Conservation (phyloP, 106 monocot species). For the Dioscorea alata region DNA sequence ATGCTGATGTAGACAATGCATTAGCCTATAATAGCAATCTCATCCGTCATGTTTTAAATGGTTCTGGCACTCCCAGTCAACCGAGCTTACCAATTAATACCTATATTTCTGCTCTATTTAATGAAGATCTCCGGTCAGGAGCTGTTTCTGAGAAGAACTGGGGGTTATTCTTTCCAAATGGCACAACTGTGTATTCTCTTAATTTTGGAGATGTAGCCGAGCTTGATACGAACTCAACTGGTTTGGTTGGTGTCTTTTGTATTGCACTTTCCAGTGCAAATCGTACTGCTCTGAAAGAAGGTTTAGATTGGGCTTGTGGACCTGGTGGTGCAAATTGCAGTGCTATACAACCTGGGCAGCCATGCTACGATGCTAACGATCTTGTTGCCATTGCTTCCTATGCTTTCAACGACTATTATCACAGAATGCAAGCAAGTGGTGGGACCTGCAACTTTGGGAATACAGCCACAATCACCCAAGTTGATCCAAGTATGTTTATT, state of each 20-base stretch:
- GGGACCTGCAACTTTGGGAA: conserved; percentile 66
- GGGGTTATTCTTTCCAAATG: conserved; percentile 72
- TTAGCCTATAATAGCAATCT: conserved; percentile 79
- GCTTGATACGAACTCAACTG: conserved; percentile 16
- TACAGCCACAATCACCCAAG: conserved; percentile 48
- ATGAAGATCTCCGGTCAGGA: conserved; percentile 57
- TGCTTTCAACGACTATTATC: conserved; percentile 71
- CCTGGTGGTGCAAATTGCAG: conserved; percentile 73
- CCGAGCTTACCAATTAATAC: conserved; percentile 34
- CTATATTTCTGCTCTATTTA: conserved; percentile 77
- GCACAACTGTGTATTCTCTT: conserved; percentile 50
- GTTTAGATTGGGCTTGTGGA: conserved; percentile 93
- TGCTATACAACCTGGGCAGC: conserved; percentile 73
- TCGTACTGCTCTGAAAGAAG: conserved; percentile 40
- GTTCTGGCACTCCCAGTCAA: conserved; percentile 62
- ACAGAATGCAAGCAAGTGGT: conserved; percentile 50
- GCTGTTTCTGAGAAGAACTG: conserved; percentile 65
- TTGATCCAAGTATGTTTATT: conserved; percentile 56
- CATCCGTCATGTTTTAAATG: conserved; percentile 53
- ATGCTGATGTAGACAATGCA: conserved; percentile 77
- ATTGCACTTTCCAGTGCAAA: conserved; percentile 65
- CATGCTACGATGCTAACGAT: conserved; percentile 57
- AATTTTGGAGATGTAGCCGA: conserved; percentile 19
- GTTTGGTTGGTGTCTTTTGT: conserved; percentile 51
- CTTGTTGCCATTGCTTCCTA: conserved; percentile 52